phyloP scores from a whole-genome alignment of 2,329 filamentous ascomycete species.

The Aureobasidium melanogenum region DNA sequence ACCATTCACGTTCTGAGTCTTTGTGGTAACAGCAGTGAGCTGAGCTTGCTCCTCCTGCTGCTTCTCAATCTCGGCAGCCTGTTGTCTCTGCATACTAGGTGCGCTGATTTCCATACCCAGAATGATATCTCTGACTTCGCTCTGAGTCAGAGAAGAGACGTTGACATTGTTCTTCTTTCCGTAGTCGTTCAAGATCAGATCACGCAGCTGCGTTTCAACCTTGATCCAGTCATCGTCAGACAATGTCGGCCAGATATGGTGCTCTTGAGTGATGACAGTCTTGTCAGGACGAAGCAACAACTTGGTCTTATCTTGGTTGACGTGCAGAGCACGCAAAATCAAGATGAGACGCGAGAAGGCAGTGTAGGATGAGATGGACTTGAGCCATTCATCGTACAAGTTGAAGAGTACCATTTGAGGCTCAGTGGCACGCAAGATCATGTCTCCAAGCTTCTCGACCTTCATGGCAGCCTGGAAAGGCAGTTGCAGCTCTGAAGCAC shows the following conservation, averaged over 20 bases:
- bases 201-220: constrained; percentile 92
- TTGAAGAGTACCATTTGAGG: constrained; percentile 99
- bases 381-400: constrained; percentile 96
- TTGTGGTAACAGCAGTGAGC: constrained; percentile 92
- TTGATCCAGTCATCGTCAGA: constrained; percentile 98
- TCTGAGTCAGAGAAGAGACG: constrained; percentile 89
- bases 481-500: constrained; percentile 89
- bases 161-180: constrained; percentile 99
- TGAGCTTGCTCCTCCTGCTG: constrained; percentile 96
- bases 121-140: constrained; percentile 96
- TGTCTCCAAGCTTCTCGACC: constrained; percentile 97
- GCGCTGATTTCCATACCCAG: constrained; percentile 99
- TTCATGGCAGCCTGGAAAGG: constrained; percentile 99
- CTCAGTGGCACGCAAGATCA: constrained; percentile 95
- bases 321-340: constrained; percentile 88
- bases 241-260: constrained; percentile 95
- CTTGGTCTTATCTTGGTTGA: constrained; percentile 98
- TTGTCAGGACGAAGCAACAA: constrained; percentile 90
- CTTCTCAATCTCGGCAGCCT: constrained; percentile 97
- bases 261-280: constrained; percentile 94
- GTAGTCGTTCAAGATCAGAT: constrained; percentile 95
- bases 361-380: constrained; percentile 96
- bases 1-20: constrained; percentile 93
- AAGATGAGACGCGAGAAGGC: constrained; percentile 92
- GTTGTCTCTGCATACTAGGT: constrained; percentile 94